Percentiles rank a stretch among this genome's conserved stretches.
Conservation (phyloP, 108 stramenopile genomes). For the Fragilaria radians region DNA sequence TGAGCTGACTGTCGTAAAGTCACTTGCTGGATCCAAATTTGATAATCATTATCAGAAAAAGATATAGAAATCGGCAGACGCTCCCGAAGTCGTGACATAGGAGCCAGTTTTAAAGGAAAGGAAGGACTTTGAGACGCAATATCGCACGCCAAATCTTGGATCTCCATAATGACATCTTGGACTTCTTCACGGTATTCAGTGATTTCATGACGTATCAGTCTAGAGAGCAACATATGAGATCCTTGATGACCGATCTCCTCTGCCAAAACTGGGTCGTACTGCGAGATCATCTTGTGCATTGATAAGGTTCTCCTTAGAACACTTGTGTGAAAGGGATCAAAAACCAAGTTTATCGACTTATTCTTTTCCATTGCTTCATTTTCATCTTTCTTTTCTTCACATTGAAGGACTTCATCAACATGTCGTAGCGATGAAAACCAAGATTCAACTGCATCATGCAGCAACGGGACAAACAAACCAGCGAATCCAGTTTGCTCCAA, state of each 20-base stretch:
- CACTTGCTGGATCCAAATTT: conserved; percentile 65
- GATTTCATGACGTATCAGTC: conserved; percentile 27
- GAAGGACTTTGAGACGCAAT: conserved; percentile 29
- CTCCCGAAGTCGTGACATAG: conserved; percentile 42
- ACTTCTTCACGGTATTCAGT: conserved; percentile 17
- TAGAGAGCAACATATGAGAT: conserved; percentile 31
- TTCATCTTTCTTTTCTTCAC: background rate
- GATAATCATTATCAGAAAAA: conserved; percentile 7
- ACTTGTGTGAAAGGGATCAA: conserved; percentile 13
- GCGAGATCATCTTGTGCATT: conserved; percentile 23
- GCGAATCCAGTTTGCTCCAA: conserved; percentile 12
- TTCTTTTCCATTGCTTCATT: background rate
- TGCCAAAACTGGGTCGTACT: conserved; percentile 41
- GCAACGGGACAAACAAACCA: conserved; percentile 16
- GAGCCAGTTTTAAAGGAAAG: conserved; percentile 32
- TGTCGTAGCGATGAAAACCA: conserved; percentile 1
- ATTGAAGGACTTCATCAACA: background rate
- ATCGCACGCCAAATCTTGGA: conserved; percentile 66
- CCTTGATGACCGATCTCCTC: conserved; percentile 62
- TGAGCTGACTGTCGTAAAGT: conserved; percentile 62
- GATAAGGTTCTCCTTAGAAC: conserved; percentile 15
- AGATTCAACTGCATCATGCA: conserved; percentile 3
- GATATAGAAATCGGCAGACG: conserved; percentile 38
- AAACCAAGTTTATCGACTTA: conserved; percentile 1
- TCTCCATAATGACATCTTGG: conserved; percentile 57